Base-by-base conservation (phyloP, 352 stramenopile genomes). In the Poterioochromonas sp. region DNA sequence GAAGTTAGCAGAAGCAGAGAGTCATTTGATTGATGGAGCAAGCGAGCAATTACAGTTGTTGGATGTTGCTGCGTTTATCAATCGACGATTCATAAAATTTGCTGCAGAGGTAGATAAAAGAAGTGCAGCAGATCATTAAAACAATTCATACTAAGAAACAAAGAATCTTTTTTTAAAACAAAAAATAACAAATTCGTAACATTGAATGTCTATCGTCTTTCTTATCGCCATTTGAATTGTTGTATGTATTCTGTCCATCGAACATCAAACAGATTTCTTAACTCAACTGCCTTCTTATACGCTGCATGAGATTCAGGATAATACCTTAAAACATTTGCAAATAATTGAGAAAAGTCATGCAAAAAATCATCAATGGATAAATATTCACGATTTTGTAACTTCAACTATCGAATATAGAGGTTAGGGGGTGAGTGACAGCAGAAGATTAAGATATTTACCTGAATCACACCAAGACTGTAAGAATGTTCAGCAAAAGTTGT, bases 41-140 rank as follows among this genome's bases (percentile, higher is more conserved):
- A 96, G 94, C 85, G 95, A 98, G 79, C 86, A 93, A 76, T 92
- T 99, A 82, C 94, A 98, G 84, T 86, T 98, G 58, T 87, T 98
- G 83, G 91, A 96, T 79, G 90, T 99, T 26, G 88, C 87, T 69
- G 91, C 88, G 15, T 91, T 87, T 79, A 88, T 93, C 65, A 91
- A 93, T 87, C 85, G 87, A 51, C 47, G 53, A 58, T 51, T 80
- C 26, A 71, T 11, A 12, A 11, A 32, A 39, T 39, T 39, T 22
- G 54, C 54, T 5, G 34, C 54, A 65, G n/a, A n/a, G n/a, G n/a
- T n/a, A n/a, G n/a, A n/a, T n/a, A n/a, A n/a, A n/a, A n/a, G n/a
- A n/a, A n/a, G n/a, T n/a, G n/a, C n/a, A n/a, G n/a, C n/a, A n/a
- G n/a, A n/a, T n/a, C n/a, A n/a, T n/a, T n/a, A n/a, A n/a, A n/a